These are phyloP conservation scores for Cucurbita moschata DNA, from an alignment of 306 rosid genomes.

Conservation along the genomic window DNA sequence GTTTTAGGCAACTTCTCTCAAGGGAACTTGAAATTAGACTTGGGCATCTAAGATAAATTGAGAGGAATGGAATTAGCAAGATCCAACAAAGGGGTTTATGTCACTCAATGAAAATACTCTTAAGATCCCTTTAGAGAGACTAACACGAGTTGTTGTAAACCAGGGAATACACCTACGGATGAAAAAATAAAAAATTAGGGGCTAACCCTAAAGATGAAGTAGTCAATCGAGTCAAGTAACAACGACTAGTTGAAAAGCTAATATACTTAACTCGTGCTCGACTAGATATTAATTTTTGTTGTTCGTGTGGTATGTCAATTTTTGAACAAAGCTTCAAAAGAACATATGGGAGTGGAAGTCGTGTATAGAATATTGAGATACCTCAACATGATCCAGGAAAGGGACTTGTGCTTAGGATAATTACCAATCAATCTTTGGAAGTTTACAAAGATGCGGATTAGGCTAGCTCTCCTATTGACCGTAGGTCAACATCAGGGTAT, in stretches of 20 bases:
- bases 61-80: too few relatives aligned
- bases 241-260: not conserved
- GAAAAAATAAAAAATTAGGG: not conserved
- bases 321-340: not conserved
- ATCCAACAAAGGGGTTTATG: too few relatives aligned
- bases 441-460: not conserved
- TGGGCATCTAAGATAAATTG: too few relatives aligned
- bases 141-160: not conserved
- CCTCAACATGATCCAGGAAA: not conserved
- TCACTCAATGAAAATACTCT: too few relatives aligned
- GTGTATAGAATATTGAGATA: not conserved
- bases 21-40: too few relatives aligned
- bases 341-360: not conserved
- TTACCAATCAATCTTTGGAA: not conserved
- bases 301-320: not conserved
- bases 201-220: not conserved
- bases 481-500: not conserved
- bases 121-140: too few relatives aligned
- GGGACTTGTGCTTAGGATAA: not conserved
- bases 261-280: not conserved
- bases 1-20: too few relatives aligned
- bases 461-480: not conserved
- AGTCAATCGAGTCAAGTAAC: not conserved
- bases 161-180: not conserved
- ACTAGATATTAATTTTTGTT: not conserved